Conservation (phyloP, 176 grass and related monocot genomes). For the Tuctoria greenei region DNA sequence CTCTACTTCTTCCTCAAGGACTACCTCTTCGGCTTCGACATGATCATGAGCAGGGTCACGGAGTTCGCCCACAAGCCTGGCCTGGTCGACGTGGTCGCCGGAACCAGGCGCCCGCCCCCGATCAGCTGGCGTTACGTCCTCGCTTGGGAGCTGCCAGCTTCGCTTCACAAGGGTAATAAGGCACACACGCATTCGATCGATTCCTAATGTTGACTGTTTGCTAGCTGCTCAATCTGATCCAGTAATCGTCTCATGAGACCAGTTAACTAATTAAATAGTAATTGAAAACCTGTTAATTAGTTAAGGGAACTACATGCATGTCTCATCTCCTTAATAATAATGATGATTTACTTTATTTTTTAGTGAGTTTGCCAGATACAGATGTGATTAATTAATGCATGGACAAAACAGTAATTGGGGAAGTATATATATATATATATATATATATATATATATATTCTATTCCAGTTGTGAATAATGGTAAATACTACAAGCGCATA, state of each 20-base stretch:
- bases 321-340: not conserved
- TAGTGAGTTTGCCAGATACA: not conserved
- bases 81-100: constrained; percentile 7
- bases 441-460: too few species aligned
- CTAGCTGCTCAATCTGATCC: not conserved
- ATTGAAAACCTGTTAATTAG: not conserved
- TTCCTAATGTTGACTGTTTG: not conserved
- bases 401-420: not conserved
- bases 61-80: not conserved
- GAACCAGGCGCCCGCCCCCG: not conserved
- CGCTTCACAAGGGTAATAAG: not conserved
- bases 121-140: constrained; percentile 19
- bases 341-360: not conserved
- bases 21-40: constrained; percentile 3
- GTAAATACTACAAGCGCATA: not conserved
- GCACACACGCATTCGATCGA: too few species aligned
- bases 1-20: constrained; percentile 21
- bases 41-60: not conserved
- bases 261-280: not conserved
- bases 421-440: too few species aligned
- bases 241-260: not conserved
- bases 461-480: not conserved
- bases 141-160: constrained; percentile 22
- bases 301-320: not conserved
- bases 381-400: not conserved